These are phyloP conservation scores for Auriscalpium vulgare DNA, from an alignment of 768 basidiomycete species.

Conservation along the genomic window DNA sequence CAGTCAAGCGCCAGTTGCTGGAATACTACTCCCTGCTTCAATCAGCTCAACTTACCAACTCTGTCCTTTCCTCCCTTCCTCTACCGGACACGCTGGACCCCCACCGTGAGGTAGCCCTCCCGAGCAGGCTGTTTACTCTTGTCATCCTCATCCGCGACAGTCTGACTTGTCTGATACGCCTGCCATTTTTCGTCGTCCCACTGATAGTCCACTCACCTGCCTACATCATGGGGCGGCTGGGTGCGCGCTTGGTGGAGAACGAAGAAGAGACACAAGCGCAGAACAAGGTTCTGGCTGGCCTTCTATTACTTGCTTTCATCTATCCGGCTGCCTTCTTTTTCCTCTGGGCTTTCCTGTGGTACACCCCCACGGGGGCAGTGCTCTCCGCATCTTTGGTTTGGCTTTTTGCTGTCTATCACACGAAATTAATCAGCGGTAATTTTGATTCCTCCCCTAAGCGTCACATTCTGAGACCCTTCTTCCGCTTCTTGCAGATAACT, in stretches of 20 bases:
- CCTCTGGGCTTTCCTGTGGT: slow-evolving; percentile 79
- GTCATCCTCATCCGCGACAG: slow-evolving; percentile 73
- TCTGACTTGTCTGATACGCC: slow-evolving; percentile 54
- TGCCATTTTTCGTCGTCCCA: slow-evolving; percentile 88
- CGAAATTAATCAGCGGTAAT: slow-evolving; percentile 76
- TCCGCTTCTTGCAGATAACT: slow-evolving; percentile 43
- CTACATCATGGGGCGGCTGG: slow-evolving; percentile 73
- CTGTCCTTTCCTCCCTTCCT: slow-evolving; percentile 75
- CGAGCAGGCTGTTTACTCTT: slow-evolving; percentile 77
- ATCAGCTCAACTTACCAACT: slow-evolving; percentile 76
- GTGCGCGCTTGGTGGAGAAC: slow-evolving; percentile 66
- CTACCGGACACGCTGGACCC: slow-evolving; percentile 83
- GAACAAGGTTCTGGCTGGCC: slow-evolving; percentile 89
- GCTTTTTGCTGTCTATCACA: slow-evolving; percentile 80
- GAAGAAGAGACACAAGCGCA: slow-evolving; percentile 96
- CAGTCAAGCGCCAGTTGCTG: slow-evolving; percentile 63
- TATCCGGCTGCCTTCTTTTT: slow-evolving; percentile 83
- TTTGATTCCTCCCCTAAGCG: slow-evolving; percentile 12
- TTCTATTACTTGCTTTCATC: slow-evolving; percentile 62
- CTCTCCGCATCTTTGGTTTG: slow-evolving; percentile 64
- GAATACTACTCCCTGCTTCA: slow-evolving; percentile 85
- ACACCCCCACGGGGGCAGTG: slow-evolving; percentile 65
- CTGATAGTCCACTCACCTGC: slow-evolving; percentile 78
- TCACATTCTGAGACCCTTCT: background rate
- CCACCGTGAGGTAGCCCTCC: slow-evolving; percentile 57